These are phyloP conservation scores for Aspergillus sclerotiicarbonarius DNA, from an alignment of 495 filamentous ascomycete genomes.

Conservation along the genomic window DNA sequence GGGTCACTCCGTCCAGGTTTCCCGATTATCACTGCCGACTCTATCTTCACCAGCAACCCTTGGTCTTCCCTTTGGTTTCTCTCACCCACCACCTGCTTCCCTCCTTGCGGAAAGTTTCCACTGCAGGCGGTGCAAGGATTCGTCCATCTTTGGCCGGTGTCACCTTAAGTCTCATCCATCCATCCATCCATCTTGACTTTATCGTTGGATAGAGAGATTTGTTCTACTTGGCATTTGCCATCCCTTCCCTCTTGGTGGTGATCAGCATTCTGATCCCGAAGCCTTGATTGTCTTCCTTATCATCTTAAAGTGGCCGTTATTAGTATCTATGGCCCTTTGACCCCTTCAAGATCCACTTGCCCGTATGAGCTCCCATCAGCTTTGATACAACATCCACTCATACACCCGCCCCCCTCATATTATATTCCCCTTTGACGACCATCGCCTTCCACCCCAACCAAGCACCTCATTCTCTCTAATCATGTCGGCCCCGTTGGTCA, in stretches of 20 bases:
- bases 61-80: not conserved
- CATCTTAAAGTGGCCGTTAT: slow-evolving; percentile 9
- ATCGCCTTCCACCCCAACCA: not conserved
- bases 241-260: not conserved
- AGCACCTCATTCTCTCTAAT: slow-evolving; percentile 5
- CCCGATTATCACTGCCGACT: not conserved
- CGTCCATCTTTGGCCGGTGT: slow-evolving; percentile 13
- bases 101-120: slow-evolving; percentile 10
- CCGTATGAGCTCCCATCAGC: slow-evolving; percentile 18
- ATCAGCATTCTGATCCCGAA: not conserved
- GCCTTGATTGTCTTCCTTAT: not conserved
- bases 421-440: not conserved
- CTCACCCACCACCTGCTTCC: slow-evolving; percentile 10
- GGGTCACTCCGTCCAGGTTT: not conserved
- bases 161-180: slow-evolving; percentile 20
- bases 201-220: slow-evolving; percentile 5
- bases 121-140: slow-evolving; percentile 11
- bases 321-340: slow-evolving; percentile 10
- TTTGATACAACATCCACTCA: slow-evolving; percentile 7
- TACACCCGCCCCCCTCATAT: not conserved
- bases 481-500: slow-evolving; percentile 44
- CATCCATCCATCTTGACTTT: slow-evolving; percentile 11
- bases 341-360: slow-evolving; percentile 5
- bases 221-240: not conserved
- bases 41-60: not conserved